phyloP scores from a whole-genome alignment of 2,329 filamentous ascomycete species.

The Blastomyces emzantsi region DNA sequence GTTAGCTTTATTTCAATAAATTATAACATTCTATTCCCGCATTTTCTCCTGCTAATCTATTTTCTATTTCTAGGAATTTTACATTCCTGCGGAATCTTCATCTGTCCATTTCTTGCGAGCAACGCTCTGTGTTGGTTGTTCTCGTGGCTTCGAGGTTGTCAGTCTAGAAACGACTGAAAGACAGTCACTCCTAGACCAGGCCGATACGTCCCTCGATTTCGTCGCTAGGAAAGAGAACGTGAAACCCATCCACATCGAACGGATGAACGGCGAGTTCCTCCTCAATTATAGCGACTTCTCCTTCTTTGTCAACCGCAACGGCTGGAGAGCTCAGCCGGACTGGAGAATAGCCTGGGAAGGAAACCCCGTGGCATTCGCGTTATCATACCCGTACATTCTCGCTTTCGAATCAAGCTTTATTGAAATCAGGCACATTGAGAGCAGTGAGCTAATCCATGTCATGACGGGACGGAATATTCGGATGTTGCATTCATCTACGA shows the following conservation, averaged over 20 bases:
- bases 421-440: conserved; percentile 92
- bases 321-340: conserved; percentile 89
- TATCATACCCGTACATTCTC: conserved; percentile 93
- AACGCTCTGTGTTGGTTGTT: conserved; percentile 92
- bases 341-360: conserved; percentile 99
- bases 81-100: conserved; percentile 96
- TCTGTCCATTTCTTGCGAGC: conserved; percentile 96
- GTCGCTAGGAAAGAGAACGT: conserved; percentile 89
- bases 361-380: conserved; percentile 79
- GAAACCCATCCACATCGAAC: conserved; percentile 93
- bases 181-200: conserved; percentile 91
- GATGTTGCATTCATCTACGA: conserved; percentile 93
- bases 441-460: conserved; percentile 81
- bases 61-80: conserved; percentile 61
- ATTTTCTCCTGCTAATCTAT: background rate
- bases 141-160: conserved; percentile 93
- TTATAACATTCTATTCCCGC: background rate
- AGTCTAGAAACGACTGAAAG: conserved; percentile 96
- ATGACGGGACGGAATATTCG: conserved; percentile 93
- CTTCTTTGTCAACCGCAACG: conserved; percentile 98
- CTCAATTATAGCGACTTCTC: conserved; percentile 98
- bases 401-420: conserved; percentile 98
- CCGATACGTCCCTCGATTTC: conserved; percentile 95
- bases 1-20: conserved; percentile 26
- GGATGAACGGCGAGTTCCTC: conserved; percentile 91